Percentiles rank a stretch among this genome's conserved stretches.
These are phyloP conservation scores for Monosporascus sp. DNA, from an alignment of 2,329 filamentous ascomycete species.

Conservation along the genomic window DNA sequence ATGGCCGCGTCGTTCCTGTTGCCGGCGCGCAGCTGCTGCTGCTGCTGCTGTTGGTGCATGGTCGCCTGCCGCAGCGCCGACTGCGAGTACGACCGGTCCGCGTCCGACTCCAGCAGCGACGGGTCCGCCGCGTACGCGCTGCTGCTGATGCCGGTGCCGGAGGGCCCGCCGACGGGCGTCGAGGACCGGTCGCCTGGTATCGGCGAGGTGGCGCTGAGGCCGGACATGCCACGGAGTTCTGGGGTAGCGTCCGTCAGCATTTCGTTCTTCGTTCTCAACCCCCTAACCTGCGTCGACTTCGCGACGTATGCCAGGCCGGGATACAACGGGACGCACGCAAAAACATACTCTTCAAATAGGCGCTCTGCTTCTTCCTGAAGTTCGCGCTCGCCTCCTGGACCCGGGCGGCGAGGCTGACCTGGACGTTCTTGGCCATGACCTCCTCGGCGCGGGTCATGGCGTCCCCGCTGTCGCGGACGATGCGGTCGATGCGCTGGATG, in stretches of 20 bases:
- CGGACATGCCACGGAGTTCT: constrained; percentile 73
- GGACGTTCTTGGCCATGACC: constrained; percentile 93
- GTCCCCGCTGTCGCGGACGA: constrained; percentile 76
- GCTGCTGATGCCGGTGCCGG: constrained; percentile 21
- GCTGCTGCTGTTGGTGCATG: constrained; percentile 37
- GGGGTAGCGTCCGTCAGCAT: constrained; percentile 15
- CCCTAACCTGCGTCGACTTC: too few relatives aligned
- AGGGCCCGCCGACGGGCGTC: constrained; percentile 36
- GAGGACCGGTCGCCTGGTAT: constrained; percentile 42
- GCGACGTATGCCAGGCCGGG: not conserved
- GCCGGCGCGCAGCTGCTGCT: constrained; percentile 42
- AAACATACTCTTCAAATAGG: constrained; percentile 80
- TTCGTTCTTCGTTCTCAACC: not conserved
- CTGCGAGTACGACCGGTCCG: constrained; percentile 88
- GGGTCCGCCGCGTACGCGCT: constrained; percentile 68
- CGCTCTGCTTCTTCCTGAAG: constrained; percentile 96
- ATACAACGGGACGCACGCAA: not conserved
- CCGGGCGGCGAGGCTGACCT: constrained; percentile 80
- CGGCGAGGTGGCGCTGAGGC: constrained; percentile 47
- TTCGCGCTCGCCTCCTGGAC: constrained; percentile 88
- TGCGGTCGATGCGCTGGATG: constrained; percentile 80
- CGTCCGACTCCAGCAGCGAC: constrained; percentile 86
- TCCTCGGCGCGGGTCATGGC: constrained; percentile 78
- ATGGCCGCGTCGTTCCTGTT: constrained; percentile 78
- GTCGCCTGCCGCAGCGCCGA: constrained; percentile 74